A percentile compares a stretch with the other conserved stretches of the same genome.
phyloP scores from a whole-genome alignment of 2,329 filamentous ascomycete genomes.

The Phialophora expanda region DNA sequence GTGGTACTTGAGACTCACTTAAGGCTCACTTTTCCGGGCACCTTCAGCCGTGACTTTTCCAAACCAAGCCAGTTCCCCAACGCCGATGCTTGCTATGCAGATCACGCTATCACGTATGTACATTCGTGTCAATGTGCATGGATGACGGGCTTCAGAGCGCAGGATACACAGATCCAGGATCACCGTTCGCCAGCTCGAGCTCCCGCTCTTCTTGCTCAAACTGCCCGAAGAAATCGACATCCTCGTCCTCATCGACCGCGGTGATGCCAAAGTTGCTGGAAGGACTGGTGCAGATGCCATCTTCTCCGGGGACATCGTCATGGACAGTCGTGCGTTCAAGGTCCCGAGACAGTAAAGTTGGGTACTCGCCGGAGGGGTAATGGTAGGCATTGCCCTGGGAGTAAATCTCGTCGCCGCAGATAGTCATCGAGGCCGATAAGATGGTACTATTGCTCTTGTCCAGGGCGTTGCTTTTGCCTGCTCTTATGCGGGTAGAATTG shows the following conservation, averaged over 20 bases:
- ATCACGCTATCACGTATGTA: constrained; percentile 8
- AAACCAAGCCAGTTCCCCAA: constrained; percentile 2
- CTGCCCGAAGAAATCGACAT: constrained; percentile 29
- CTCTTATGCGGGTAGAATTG: background rate
- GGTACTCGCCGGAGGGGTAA: constrained; percentile 34
- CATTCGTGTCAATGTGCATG: constrained; percentile 6
- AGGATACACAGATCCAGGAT: constrained; percentile 20
- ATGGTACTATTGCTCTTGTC: constrained; percentile 25
- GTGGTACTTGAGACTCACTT: background rate
- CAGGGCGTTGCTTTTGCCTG: background rate
- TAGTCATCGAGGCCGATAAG: constrained; percentile 36
- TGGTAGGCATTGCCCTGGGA: constrained; percentile 35
- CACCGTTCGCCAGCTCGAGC: background rate
- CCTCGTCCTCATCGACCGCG: constrained; percentile 21
- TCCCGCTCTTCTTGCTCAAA: constrained; percentile 23
- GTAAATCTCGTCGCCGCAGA: constrained; percentile 35
- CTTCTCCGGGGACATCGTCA: background rate
- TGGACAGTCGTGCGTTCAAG: constrained; percentile 3
- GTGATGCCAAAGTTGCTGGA: background rate
- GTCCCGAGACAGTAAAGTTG: constrained; percentile 14
- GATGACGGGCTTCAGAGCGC: background rate
- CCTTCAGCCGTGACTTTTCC: background rate
- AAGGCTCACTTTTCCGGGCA: constrained; percentile 13
- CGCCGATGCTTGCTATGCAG: constrained; percentile 17
- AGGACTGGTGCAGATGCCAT: background rate